A percentile compares a stretch with the other conserved stretches of the same genome.
These are phyloP conservation scores for Poa annua DNA, from an alignment of 176 grass and related monocot species.

Conservation along the genomic window DNA sequence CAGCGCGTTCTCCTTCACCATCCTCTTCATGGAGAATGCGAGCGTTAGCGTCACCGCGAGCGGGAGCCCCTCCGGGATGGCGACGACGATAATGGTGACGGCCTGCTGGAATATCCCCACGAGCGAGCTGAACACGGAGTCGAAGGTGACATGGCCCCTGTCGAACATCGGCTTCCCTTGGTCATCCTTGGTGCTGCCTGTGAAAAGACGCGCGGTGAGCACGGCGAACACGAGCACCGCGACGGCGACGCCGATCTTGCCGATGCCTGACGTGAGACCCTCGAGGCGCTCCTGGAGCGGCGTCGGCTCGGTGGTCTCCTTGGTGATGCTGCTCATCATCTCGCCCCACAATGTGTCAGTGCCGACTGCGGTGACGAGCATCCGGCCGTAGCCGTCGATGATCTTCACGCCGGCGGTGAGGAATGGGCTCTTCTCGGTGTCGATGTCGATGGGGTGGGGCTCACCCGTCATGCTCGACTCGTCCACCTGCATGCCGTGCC, in stretches of 20 bases:
- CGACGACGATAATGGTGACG: constrained; percentile 91
- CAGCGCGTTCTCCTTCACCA: constrained; percentile 88
- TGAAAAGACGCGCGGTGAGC: constrained; percentile 68
- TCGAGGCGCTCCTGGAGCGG: constrained; percentile 81
- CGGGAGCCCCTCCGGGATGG: constrained; percentile 83
- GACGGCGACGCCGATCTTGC: constrained; percentile 73
- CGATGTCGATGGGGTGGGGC: constrained; percentile 56
- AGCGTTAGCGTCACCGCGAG: constrained; percentile 86
- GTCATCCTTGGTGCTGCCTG: constrained; percentile 70
- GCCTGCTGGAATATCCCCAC: constrained; percentile 81
- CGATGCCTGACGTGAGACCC: constrained; percentile 68
- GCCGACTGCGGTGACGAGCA: constrained; percentile 83
- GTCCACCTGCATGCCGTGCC: constrained; percentile 69
- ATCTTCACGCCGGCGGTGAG: constrained; percentile 76
- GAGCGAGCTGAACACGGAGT: constrained; percentile 54
- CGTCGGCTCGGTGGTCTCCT: constrained; percentile 60
- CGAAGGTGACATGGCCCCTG: constrained; percentile 29
- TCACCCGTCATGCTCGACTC: constrained; percentile 96
- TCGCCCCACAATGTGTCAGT: constrained; percentile 76
- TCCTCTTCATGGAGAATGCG: constrained; percentile 94
- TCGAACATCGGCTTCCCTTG: constrained; percentile 55
- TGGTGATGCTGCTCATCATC: constrained; percentile 77
- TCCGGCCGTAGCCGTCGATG: constrained; percentile 63
- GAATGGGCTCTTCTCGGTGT: constrained; percentile 55
- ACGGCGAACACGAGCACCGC: constrained; percentile 69